Percentiles rank a stretch among this genome's conserved stretches.
Conservation (phyloP, 768 basidiomycete species). For the Boletus pseudo-olivaceus region DNA sequence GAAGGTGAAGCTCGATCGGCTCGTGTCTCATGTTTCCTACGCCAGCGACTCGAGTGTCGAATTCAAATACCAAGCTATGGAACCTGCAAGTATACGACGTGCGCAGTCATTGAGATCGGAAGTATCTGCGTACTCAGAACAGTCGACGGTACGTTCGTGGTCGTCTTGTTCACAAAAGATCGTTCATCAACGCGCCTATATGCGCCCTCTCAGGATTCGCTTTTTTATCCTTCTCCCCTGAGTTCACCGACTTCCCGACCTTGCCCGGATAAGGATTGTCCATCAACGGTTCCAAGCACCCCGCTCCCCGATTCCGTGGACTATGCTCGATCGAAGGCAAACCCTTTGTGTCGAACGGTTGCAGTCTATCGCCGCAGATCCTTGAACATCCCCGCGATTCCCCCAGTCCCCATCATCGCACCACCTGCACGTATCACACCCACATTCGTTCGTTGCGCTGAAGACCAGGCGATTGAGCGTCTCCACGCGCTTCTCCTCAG, state of each 20-base stretch:
- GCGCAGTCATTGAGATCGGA: constrained; percentile 38
- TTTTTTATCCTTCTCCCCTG: constrained; percentile 4
- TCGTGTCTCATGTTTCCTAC: neutral
- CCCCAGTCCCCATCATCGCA: constrained; percentile 50
- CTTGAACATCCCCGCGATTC: constrained; percentile 2
- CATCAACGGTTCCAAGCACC: constrained; percentile 24
- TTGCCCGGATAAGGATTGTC: constrained; percentile 1
- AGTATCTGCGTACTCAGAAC: constrained; percentile 7
- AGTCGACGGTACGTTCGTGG: constrained; percentile 7
- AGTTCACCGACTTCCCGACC: neutral
- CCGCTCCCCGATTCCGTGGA: constrained; percentile 24
- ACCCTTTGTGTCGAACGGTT: constrained; percentile 25
- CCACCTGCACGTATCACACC: constrained; percentile 39
- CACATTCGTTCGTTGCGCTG: constrained; percentile 28
- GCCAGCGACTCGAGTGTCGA: neutral
- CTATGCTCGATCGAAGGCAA: constrained; percentile 19
- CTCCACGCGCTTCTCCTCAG: constrained; percentile 39
- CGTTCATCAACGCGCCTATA: constrained; percentile 3
- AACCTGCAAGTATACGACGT: constrained; percentile 40
- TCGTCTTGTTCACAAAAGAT: neutral
- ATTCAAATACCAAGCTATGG: constrained; percentile 23
- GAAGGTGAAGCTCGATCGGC: constrained; percentile 15
- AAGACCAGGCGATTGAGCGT: constrained; percentile 44
- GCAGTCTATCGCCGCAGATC: constrained; percentile 1
- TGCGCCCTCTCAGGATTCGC: constrained; percentile 10